A percentile compares a stretch with the other conserved stretches of the same genome.
Evolutionary conservation across 192 early-diverging fungal genomes (phyloP).

Genomic region (Mortierella alpina): DNA sequence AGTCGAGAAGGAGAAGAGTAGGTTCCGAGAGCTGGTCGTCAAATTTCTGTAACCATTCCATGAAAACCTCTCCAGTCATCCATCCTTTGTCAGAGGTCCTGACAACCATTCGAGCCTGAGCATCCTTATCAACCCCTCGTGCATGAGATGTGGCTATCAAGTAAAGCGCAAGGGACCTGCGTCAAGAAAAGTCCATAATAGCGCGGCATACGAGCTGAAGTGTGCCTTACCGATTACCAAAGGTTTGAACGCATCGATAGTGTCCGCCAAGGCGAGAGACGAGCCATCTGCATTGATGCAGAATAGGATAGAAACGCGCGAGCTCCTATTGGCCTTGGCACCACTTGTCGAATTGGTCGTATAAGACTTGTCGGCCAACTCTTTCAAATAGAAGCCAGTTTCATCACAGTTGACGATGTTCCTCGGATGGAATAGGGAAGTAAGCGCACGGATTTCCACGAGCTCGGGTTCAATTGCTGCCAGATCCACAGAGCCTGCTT

Average conservation of each 20-base stretch:
- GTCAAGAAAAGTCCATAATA: too few relatives aligned
- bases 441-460: neutral
- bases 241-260: constrained; percentile 7
- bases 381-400: constrained; percentile 17
- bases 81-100: constrained; percentile 3
- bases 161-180: neutral
- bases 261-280: constrained; percentile 4
- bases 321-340: constrained; percentile 5
- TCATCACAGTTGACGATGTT: constrained; percentile 22
- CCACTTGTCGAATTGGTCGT: neutral
- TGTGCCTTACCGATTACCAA: constrained; percentile 19
- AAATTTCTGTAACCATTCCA: neutral
- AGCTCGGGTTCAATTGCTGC: constrained; percentile 6
- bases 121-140: constrained; percentile 1
- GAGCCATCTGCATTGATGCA: constrained; percentile 26
- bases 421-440: neutral
- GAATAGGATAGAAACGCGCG: constrained; percentile 8
- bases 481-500: constrained; percentile 9
- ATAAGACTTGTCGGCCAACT: constrained; percentile 10
- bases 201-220: neutral
- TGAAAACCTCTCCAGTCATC: constrained; percentile 16
- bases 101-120: neutral
- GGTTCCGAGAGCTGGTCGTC: constrained; percentile 15
- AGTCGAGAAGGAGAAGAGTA: constrained; percentile 18
- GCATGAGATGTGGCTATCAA: constrained; percentile 8